phyloP scores from a whole-genome alignment of 306 rosid species.

The Cicer bijugum region DNA sequence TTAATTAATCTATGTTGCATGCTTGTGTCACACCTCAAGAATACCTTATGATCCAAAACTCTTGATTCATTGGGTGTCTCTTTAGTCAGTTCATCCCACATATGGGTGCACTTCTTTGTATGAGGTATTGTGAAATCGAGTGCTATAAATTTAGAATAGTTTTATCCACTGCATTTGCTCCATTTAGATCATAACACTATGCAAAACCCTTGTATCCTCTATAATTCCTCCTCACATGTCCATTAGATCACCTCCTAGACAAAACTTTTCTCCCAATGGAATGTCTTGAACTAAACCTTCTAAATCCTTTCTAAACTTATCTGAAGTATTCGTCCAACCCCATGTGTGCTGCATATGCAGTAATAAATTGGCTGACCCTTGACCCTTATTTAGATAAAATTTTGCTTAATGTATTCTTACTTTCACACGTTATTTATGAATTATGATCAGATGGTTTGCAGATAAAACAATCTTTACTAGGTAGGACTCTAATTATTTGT shows the following conservation, averaged over 20 bases:
- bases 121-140: not conserved
- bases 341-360: not conserved
- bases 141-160: not conserved
- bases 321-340: not conserved
- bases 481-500: slow-evolving; percentile 9
- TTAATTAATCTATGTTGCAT: not conserved
- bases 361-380: not conserved
- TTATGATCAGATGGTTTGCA: slow-evolving; percentile 14
- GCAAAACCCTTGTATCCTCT: slow-evolving; percentile 3
- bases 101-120: not conserved
- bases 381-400: slow-evolving; percentile 22
- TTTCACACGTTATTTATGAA: not conserved
- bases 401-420: not conserved
- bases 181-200: not conserved
- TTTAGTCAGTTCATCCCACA: not conserved
- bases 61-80: not conserved
- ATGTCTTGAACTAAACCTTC: slow-evolving; percentile 7
- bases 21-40: slow-evolving; percentile 1
- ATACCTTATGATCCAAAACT: not conserved
- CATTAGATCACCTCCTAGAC: not conserved
- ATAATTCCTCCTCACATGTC: not conserved
- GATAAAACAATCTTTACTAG: not conserved
- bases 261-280: not conserved
- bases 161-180: not conserved
- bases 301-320: not conserved